phyloP scores from a whole-genome alignment of 345 rosid species.

The Rubroshorea leprosula region DNA sequence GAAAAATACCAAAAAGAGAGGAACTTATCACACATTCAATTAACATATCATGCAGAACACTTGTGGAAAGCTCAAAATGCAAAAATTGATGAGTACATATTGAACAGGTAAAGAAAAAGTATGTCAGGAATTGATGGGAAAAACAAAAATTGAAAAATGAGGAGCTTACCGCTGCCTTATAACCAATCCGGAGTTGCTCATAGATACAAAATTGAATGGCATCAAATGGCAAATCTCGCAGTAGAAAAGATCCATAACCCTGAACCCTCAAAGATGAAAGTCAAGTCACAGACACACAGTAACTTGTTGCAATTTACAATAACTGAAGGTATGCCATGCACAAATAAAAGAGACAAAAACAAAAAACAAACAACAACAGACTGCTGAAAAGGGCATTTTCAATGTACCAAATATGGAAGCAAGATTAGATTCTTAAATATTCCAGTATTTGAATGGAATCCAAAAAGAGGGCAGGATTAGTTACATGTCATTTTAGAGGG shows the following conservation, averaged over 20 bases:
- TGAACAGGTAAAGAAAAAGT: not conserved
- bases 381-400: not conserved
- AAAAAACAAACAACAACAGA: not conserved
- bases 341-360: too few species aligned
- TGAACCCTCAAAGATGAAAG: slow-evolving; percentile 20
- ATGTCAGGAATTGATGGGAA: too few species aligned
- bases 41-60: too few species aligned
- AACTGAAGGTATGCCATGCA: too few species aligned
- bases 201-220: slow-evolving; percentile 95
- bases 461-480: not conserved
- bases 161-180: slow-evolving; percentile 66
- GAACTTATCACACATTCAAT: too few species aligned
- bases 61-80: too few species aligned
- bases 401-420: slow-evolving; percentile 4
- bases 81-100: too few species aligned
- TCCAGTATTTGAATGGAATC: not conserved
- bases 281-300: not conserved
- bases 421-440: not conserved
- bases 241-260: slow-evolving; percentile 86
- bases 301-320: slow-evolving; percentile 6
- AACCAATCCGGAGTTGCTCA: slow-evolving; percentile 88
- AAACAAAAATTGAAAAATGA: not conserved
- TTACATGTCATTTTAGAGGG: not conserved
- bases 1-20: too few species aligned
- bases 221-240: slow-evolving; percentile 95